A percentile compares a stretch with the other conserved stretches of the same genome.
These are phyloP conservation scores for Boechera divaricarpa DNA, from an alignment of 345 rosid species.

Conservation along the genomic window DNA sequence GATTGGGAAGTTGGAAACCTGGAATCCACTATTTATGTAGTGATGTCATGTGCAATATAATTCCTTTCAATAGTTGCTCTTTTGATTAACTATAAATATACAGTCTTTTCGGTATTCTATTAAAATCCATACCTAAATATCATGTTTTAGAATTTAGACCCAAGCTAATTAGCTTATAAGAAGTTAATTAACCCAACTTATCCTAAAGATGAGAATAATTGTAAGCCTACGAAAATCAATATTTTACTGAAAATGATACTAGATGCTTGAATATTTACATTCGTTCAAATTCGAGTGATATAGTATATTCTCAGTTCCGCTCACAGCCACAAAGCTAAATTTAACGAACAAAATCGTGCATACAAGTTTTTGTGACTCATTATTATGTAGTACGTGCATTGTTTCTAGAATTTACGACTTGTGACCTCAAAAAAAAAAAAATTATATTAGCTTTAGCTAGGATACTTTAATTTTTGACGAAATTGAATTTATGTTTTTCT, in stretches of 20 bases:
- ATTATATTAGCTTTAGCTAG: background rate
- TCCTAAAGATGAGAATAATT: background rate
- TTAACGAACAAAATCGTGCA: no score
- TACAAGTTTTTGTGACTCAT: background rate
- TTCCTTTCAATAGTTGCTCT: constrained; percentile 2
- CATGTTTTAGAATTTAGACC: constrained; percentile 6
- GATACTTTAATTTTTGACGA: constrained; percentile 8
- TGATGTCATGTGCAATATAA: constrained; percentile 8
- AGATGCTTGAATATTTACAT: background rate
- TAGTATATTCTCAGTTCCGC: background rate
- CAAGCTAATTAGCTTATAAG: no score
- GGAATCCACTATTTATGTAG: constrained; percentile 11
- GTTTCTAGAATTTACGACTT: background rate
- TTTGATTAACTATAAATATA: background rate
- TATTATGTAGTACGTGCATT: background rate
- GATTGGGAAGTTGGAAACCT: constrained; percentile 14
- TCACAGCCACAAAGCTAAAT: no score
- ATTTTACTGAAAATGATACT: background rate
- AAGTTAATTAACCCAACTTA: background rate
- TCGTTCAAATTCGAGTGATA: background rate
- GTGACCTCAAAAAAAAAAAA: background rate
- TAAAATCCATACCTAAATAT: background rate
- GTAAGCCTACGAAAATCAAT: background rate
- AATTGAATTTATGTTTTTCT: background rate
- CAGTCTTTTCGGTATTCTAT: background rate